Evolutionary conservation across 495 filamentous ascomycete genomes (phyloP), one percentile per base, ranked within the genome.

Genomic region (Annulohypoxylon maeteangense): DNA sequence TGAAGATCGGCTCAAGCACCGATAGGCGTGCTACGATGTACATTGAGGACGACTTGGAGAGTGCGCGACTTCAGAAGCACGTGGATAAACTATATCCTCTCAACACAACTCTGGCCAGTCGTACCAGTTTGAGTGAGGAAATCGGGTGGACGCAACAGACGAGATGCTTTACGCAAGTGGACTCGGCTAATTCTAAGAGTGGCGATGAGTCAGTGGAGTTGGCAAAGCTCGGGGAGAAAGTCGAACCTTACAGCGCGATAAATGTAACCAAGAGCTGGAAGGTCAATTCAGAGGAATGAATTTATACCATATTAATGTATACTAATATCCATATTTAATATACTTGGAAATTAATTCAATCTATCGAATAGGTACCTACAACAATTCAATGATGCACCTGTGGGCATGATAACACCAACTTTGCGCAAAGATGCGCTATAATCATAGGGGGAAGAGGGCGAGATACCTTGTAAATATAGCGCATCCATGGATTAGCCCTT

Each of bases 211-310:
- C 60, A 3, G n/a, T 51, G 6, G 60, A 62, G 32, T 40, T 62
- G 22, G 32, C 40, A 34, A 61, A 16, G 16, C 38, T 60, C 8
- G 56, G 56, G 32, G 58, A 62, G 25, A 62, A 62, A 47, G 44
- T 50, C 32, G 58, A 62, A 18, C 58, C 58, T 8, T 62, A 62
- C 18, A 62, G 58, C 12, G 45, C 58, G 16, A 62, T 62, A 31
- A 62, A 62, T 16, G 58, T 62, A 10, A 62, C 58, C 0, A 62
- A 50, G 58, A 62, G 58, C 34, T 62, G 58, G 58, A 62, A 23
- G 7, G 44, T 62, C 3, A 50, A 56, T 12, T 36, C 16, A 23
- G 25, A 16, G 0, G 48, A 31, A 16, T 5, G 16, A 23, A 20
- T 48, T 10, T 11, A 7, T 25, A 2, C 4, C 7, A 23, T 48